phyloP scores from a whole-genome alignment of 106 monocot species.

The Gastrodia elata region DNA sequence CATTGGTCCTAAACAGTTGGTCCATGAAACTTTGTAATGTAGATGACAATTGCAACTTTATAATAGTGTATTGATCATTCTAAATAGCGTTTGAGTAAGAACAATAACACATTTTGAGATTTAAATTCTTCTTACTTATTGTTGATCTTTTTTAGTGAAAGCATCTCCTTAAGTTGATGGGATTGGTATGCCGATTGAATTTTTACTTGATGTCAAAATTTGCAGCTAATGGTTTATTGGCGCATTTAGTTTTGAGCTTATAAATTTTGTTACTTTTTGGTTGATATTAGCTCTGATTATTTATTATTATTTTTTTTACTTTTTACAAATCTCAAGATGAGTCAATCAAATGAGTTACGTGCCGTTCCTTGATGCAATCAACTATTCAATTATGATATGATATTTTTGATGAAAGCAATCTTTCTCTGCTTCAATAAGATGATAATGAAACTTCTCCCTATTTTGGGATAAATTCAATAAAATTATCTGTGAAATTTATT shows the following conservation, averaged over 20 bases:
- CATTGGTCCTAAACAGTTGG: not conserved
- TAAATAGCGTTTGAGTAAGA: too few relatives aligned
- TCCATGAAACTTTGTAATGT: not conserved
- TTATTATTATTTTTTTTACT: slow-evolving; percentile 12
- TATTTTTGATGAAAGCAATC: not conserved
- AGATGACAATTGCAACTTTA: not conserved
- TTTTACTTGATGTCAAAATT: not conserved
- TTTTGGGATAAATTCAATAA: slow-evolving; percentile 2
- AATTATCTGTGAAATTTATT: not conserved
- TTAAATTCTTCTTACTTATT: too few relatives aligned
- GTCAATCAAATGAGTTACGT: slow-evolving; percentile 7
- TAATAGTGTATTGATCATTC: not conserved
- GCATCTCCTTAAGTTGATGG: too few relatives aligned
- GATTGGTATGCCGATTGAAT: not conserved
- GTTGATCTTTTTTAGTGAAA: too few relatives aligned
- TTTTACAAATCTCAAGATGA: slow-evolving; percentile 95
- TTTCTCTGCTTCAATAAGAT: not conserved
- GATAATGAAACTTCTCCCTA: not conserved
- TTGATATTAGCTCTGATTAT: slow-evolving; percentile 4
- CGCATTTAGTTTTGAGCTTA: not conserved
- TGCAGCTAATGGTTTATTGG: not conserved
- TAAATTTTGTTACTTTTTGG: not conserved
- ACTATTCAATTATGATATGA: slow-evolving; percentile 11
- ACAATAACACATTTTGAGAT: too few relatives aligned
- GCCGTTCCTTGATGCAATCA: slow-evolving; percentile 20